A percentile compares a stretch with the other conserved stretches of the same genome.
phyloP scores from a whole-genome alignment of 352 stramenopile genomes.

The Pythium scleroteichum region DNA sequence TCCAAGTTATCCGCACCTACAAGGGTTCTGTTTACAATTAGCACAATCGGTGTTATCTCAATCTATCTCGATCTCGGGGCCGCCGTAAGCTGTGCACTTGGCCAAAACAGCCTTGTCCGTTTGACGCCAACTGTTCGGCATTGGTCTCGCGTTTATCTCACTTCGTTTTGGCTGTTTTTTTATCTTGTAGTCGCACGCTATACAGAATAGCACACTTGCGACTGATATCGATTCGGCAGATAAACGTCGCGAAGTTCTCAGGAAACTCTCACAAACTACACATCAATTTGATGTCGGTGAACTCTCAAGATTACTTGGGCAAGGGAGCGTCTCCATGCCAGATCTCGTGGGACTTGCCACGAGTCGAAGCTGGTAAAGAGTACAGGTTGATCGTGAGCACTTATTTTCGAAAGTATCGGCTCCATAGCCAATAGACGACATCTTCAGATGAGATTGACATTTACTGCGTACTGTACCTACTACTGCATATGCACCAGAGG shows the following conservation, averaged over 20 bases:
- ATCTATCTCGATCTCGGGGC: slow-evolving; percentile 52
- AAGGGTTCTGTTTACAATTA: slow-evolving; percentile 56
- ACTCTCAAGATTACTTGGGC: slow-evolving; percentile 9
- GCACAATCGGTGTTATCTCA: slow-evolving; percentile 65
- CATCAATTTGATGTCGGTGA: slow-evolving; percentile 14
- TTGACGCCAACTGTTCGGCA: background rate
- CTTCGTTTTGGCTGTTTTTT: background rate
- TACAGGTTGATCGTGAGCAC: no score
- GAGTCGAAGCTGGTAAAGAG: slow-evolving; percentile 14
- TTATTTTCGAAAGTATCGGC: no score
- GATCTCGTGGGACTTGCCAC: slow-evolving; percentile 33
- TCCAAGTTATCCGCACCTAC: background rate
- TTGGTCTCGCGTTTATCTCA: background rate
- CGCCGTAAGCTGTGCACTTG: slow-evolving; percentile 47
- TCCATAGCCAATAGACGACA: no score
- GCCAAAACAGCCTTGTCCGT: slow-evolving; percentile 45
- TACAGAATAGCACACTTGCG: slow-evolving; percentile 39
- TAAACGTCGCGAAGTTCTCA: slow-evolving; percentile 44
- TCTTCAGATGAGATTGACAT: no score
- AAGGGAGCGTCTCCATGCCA: slow-evolving; percentile 8
- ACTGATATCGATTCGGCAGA: slow-evolving; percentile 40
- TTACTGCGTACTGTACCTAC: no score
- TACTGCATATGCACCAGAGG: no score
- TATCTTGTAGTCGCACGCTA: slow-evolving; percentile 33
- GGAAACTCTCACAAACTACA: slow-evolving; percentile 30